These are phyloP conservation scores for Neofusicoccum kwambonambiense DNA, from an alignment of 2,329 filamentous ascomycete genomes.

Conservation along the genomic window DNA sequence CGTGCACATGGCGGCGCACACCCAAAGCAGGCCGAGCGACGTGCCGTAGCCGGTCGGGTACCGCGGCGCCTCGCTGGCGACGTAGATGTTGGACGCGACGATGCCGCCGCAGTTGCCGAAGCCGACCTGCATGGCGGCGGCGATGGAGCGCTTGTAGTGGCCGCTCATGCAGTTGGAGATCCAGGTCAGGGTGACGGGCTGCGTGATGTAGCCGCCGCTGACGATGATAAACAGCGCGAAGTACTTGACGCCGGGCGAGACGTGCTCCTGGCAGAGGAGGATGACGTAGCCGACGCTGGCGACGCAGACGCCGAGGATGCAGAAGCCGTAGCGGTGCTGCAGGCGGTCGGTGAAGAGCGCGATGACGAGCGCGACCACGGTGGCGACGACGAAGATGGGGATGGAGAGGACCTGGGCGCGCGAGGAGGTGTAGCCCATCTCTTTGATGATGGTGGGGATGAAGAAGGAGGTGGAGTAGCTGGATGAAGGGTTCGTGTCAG, in stretches of 20 bases:
- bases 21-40: conserved; percentile 43
- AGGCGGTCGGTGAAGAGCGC: conserved; percentile 28
- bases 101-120: conserved; percentile 32
- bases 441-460: conserved; percentile 23
- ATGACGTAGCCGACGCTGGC: conserved; percentile 43
- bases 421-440: conserved; percentile 31
- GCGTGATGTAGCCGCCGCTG: conserved; percentile 54
- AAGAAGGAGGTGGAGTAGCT: conserved; percentile 41
- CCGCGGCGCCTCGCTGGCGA: conserved; percentile 34
- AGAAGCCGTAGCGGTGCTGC: conserved; percentile 29
- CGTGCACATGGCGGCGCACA: conserved; percentile 43
- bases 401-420: conserved; percentile 32
- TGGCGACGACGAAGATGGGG: conserved; percentile 27
- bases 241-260: conserved; percentile 53
- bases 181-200: conserved; percentile 58
- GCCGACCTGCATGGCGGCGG: conserved; percentile 32
- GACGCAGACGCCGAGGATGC: conserved; percentile 26
- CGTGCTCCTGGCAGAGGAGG: conserved; percentile 39
- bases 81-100: conserved; percentile 36
- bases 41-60: conserved; percentile 39
- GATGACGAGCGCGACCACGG: conserved; percentile 27
- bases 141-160: conserved; percentile 30
- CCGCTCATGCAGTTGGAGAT: conserved; percentile 54
- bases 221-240: conserved; percentile 57
- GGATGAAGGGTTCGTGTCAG: conserved; percentile 30